These are phyloP conservation scores for Warburgia ugandensis DNA, from an alignment of 164 flowering plant genomes.

Conservation along the genomic window DNA sequence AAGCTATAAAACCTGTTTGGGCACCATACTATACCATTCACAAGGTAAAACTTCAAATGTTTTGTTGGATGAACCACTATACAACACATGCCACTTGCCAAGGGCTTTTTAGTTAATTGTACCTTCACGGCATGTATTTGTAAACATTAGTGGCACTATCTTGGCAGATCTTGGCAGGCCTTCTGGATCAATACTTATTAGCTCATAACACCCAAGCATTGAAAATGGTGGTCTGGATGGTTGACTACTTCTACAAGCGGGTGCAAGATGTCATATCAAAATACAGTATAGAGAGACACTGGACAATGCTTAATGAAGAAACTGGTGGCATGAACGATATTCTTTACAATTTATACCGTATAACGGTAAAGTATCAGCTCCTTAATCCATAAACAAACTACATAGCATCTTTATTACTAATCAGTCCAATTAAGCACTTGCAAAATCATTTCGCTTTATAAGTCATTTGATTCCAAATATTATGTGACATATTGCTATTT, in stretches of 20 bases:
- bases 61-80: background rate
- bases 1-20: constrained; percentile 77
- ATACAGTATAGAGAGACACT: constrained; percentile 59
- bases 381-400: no score
- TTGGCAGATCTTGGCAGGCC: constrained; percentile 82
- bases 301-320: constrained; percentile 75
- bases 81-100: background rate
- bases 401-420: no score
- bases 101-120: background rate
- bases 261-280: constrained; percentile 66
- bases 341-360: constrained; percentile 57
- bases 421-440: no score
- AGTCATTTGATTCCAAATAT: background rate
- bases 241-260: constrained; percentile 71
- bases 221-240: constrained; percentile 71
- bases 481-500: background rate
- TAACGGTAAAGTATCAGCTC: constrained; percentile 36
- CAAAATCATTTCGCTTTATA: no score
- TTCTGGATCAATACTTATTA: constrained; percentile 73
- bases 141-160: background rate
- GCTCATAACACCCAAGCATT: constrained; percentile 59
- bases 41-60: constrained; percentile 44
- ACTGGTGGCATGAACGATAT: constrained; percentile 98
- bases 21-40: constrained; percentile 99
- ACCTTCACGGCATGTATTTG: background rate